Evolutionary conservation across 805 yeast species (phyloP), one percentile per base, ranked within the genome.

Genomic region (Brettanomyces anomalus): DNA sequence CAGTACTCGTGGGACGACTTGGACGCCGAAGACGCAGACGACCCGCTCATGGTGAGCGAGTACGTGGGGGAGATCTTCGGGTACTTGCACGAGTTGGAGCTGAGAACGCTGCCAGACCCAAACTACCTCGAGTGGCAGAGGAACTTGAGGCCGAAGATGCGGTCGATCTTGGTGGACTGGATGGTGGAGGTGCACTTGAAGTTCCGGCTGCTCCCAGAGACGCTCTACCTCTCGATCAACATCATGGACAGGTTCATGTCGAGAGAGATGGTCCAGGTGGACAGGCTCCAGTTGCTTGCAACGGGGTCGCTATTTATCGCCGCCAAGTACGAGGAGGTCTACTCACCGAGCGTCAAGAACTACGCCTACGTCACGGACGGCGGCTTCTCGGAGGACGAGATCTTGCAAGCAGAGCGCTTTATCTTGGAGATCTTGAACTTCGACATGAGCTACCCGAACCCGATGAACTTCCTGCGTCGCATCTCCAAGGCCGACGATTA

Each of bases 91-190:
- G 79, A 72, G 55, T 68, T 81, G 46, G 96, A 88, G 65, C 62
- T 71, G 37, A 72, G 75, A 54, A 85, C 90, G 38, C 66, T 85
- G 55, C 95, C 88, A 2, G 81, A 76, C 49, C 62, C 82, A n/a
- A 73, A 77, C 49, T 85, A 85, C 58, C 62, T 85, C 32, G 69
- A 65, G 47, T 71, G 77, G 61, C 85, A 81, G 58, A 71, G 74
- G 40, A 77, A 78, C 46, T 62, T 86, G 51, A 77, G 82, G 53
- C 95, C 96, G 44, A 76, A 78, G 47, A 83, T 85, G 84, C 74
- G 97, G 51, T 80, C 87, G 6, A 84, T 88, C 41, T 66, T 88
- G 45, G 86, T 88, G n/a, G 96, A 89, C 64, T 88, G 97, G 97
- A 70, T 88, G 51, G 86, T 86, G 10, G 94, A 86, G 58, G 89